These are phyloP conservation scores for Ophiostoma tasmaniense DNA, from an alignment of 2,329 filamentous ascomycete genomes.

Conservation along the genomic window DNA sequence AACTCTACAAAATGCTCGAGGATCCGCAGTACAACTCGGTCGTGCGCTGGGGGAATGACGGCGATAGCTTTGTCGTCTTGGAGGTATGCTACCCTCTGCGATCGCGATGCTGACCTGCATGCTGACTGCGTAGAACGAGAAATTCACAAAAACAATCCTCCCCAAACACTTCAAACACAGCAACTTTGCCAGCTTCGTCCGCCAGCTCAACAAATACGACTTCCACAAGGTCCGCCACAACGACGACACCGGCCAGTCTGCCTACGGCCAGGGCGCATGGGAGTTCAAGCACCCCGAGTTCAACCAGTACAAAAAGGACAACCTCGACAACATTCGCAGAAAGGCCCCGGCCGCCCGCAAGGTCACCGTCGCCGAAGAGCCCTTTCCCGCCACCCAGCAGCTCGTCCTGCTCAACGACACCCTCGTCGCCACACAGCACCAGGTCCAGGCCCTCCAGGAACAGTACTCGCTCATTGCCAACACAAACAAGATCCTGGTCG, in stretches of 20 bases:
- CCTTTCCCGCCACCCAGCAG: conserved; percentile 74
- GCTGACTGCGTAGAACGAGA: too few species aligned
- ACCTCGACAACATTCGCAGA: conserved; percentile 87
- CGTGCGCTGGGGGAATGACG: conserved; percentile 90
- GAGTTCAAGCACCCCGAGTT: conserved; percentile 57
- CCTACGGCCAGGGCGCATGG: conserved; percentile 72
- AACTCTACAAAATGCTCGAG: conserved; percentile 98
- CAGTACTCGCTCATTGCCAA: conserved; percentile 69
- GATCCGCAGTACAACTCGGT: conserved; percentile 87
- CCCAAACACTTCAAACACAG: conserved; percentile 99
- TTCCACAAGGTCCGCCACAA: conserved; percentile 97
- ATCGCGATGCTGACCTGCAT: too few species aligned
- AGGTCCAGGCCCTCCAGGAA: conserved; percentile 80
- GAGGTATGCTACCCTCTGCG: too few species aligned
- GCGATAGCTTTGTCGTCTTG: conserved; percentile 92
- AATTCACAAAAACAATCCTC: conserved; percentile 93
- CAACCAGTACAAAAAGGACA: conserved; percentile 38
- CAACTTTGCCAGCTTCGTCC: conserved; percentile 95
- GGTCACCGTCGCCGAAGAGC: conserved; percentile 51
- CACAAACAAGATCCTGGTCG: conserved; percentile 53
- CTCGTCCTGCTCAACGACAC: conserved; percentile 84
- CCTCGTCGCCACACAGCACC: conserved; percentile 81
- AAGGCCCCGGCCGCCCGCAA: conserved; percentile 92
- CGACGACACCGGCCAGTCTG: conserved; percentile 73
- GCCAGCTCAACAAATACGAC: conserved; percentile 50